Evolutionary conservation across 805 yeast species (phyloP).

Genomic region (Sugiyamaella floridensis): DNA sequence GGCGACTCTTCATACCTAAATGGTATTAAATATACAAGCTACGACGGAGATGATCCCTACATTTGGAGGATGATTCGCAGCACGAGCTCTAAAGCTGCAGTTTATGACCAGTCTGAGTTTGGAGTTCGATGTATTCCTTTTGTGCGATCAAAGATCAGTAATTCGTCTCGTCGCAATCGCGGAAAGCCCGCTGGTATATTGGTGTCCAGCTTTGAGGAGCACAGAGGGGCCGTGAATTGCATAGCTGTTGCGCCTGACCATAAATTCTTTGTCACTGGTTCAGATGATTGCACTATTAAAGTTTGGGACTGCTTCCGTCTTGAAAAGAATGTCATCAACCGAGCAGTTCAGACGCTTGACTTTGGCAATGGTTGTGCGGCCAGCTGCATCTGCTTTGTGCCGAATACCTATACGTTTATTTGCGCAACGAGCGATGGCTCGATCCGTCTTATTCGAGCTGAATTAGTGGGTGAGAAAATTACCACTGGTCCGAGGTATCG

Average conservation of each 20-base stretch:
- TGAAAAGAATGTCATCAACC: slow-evolving; percentile 46
- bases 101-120: slow-evolving; percentile 59
- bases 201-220: slow-evolving; percentile 61
- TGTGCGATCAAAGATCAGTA: neutral
- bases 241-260: slow-evolving; percentile 55
- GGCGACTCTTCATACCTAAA: neutral
- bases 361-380: slow-evolving; percentile 18
- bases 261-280: slow-evolving; percentile 67
- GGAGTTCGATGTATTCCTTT: slow-evolving; percentile 36
- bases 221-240: slow-evolving; percentile 49
- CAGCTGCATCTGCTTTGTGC: slow-evolving; percentile 25
- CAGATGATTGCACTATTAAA: slow-evolving; percentile 62
- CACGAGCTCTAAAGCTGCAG: slow-evolving; percentile 48
- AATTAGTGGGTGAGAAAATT: slow-evolving; percentile 8
- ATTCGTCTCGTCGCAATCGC: slow-evolving; percentile 6
- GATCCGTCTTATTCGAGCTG: slow-evolving; percentile 24
- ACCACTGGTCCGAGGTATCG: slow-evolving; percentile 17
- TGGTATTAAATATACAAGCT: slow-evolving; percentile 40
- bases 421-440: slow-evolving; percentile 27
- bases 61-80: slow-evolving; percentile 50
- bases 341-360: slow-evolving; percentile 24
- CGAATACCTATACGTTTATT: slow-evolving; percentile 26
- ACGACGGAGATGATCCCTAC: slow-evolving; percentile 60
- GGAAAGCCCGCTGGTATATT: slow-evolving; percentile 45
- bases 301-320: slow-evolving; percentile 71